Base-by-base conservation (phyloP, 2,329 filamentous ascomycete genomes). In the Penicillium sp. region DNA sequence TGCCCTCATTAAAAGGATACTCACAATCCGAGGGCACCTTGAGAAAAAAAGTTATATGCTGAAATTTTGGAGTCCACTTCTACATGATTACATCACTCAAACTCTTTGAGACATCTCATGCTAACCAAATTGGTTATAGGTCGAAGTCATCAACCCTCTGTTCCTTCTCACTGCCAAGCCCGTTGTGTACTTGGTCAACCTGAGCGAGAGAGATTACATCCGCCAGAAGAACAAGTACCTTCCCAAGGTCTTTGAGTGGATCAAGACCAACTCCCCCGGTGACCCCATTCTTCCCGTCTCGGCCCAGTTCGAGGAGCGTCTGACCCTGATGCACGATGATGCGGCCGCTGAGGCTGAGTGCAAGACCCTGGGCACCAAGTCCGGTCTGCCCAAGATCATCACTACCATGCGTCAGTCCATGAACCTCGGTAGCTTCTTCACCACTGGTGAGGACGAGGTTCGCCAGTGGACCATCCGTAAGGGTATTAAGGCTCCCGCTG, bases 151-250 rank as follows among this genome's bases (percentile, higher is more conserved):
- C 80, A 99, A 99, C 82, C 91, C 93, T 70, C 86, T 99, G 27
- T 90, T 96, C 81, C 88, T 99, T 58, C 86, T 99, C 59, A 92
- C 92, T 38, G 94, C 95, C 65, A 99, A 99, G 82, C 93, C 94
- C 4, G 93, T 97, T 57, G 93, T 99, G 67, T 97, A 91, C 81
- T 84, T 99, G 43, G 90, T 97, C 81, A 99, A 99, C 81, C 81
- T 99, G 61, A 96, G 91, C 62, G 95, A 99, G 82, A 93, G 87
- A 78, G 94, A 99, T 78, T 99, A 93, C 77, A 88, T 97, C 73
- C 89, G 94, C 72, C 94, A 97, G 82, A 99, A 97, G 89, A 99
- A 99, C 86, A 99, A 99, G 87, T 87, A 99, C 80, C 86, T 99
- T 56, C 86, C 90, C 66, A 94, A 93, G 81, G 88, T 97, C 67